Conservation (phyloP, 2,329 filamentous ascomycete genomes). For the Seiridium cupressi region DNA sequence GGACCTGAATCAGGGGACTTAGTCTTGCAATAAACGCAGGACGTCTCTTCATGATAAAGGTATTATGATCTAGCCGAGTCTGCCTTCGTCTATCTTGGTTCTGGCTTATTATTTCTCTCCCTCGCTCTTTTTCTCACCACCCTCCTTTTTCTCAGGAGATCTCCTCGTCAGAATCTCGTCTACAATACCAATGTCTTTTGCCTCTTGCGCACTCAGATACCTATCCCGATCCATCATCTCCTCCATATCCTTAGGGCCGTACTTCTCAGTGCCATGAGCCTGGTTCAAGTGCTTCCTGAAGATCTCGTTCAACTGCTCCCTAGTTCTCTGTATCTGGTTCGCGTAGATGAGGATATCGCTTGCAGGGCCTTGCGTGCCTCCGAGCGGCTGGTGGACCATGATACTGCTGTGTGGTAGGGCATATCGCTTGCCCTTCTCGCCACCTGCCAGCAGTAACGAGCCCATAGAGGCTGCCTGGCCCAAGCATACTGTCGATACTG, state of each 20-base stretch:
- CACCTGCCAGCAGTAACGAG: slow-evolving; percentile 81
- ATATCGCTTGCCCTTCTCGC: slow-evolving; percentile 79
- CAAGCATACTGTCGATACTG: slow-evolving; percentile 92
- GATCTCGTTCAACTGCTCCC: slow-evolving; percentile 85
- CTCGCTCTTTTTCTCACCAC: slow-evolving; percentile 10
- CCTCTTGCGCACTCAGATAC: slow-evolving; percentile 87
- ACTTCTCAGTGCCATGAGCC: slow-evolving; percentile 70
- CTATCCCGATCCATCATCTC: slow-evolving; percentile 97
- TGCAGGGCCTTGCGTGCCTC: slow-evolving; percentile 64
- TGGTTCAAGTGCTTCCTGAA: slow-evolving; percentile 84
- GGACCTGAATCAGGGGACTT: too few relatives aligned
- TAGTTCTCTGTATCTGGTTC: slow-evolving; percentile 88
- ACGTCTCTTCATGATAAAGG: too few relatives aligned
- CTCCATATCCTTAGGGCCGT: slow-evolving; percentile 80
- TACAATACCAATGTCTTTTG: slow-evolving; percentile 84
- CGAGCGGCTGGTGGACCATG: slow-evolving; percentile 96
- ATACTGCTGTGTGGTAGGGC: slow-evolving; percentile 90
- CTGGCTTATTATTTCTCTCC: neutral
- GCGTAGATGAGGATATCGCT: slow-evolving; percentile 94
- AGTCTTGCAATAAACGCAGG: too few relatives aligned
- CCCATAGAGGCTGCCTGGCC: slow-evolving; percentile 97
- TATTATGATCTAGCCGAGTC: too few relatives aligned
- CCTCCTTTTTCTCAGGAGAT: slow-evolving; percentile 34
- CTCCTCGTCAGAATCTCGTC: slow-evolving; percentile 80
- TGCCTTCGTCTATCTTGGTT: neutral